A percentile compares a stretch with the other conserved stretches of the same genome.
These are phyloP conservation scores for Eucalyptus curtisii DNA, from an alignment of 345 rosid genomes.

Conservation along the genomic window DNA sequence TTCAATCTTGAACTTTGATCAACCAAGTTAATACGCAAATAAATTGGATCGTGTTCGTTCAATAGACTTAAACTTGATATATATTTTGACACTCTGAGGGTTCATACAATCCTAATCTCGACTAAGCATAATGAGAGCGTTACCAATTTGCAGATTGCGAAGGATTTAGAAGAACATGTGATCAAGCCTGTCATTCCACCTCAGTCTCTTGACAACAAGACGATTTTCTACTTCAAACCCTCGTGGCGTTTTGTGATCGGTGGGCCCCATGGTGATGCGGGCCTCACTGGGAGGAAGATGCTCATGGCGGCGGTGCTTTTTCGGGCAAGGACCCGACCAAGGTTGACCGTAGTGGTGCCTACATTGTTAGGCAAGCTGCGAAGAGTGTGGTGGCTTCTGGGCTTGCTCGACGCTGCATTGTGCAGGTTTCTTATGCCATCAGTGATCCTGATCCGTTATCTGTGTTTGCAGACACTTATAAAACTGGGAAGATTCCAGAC, in stretches of 20 bases:
- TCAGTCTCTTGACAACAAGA: conserved; percentile 5
- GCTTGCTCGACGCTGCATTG: conserved; percentile 12
- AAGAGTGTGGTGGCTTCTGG: conserved; percentile 16
- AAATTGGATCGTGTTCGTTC: too few relatives aligned
- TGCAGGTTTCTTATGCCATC: conserved; percentile 16
- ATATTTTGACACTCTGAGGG: background rate
- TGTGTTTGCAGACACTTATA: conserved; percentile 7
- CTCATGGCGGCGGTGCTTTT: conserved; percentile 18
- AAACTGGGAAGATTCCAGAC: conserved; percentile 7
- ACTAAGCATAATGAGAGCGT: conserved; percentile 3
- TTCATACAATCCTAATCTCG: conserved; percentile 7
- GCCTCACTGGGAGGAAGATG: conserved; percentile 13
- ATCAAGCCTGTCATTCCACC: conserved; percentile 9
- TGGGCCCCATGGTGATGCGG: conserved; percentile 8
- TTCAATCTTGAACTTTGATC: too few relatives aligned
- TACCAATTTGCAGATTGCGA: background rate
- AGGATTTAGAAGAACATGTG: conserved; percentile 2
- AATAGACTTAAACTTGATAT: too few relatives aligned
- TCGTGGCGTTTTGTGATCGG: conserved; percentile 15
- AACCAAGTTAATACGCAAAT: too few relatives aligned
- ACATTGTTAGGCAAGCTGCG: conserved; percentile 2
- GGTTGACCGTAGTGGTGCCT: background rate
- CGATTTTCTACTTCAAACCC: conserved; percentile 11
- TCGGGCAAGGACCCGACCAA: background rate
- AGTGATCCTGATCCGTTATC: conserved; percentile 8